Conservation (phyloP, 2,329 filamentous ascomycete species). For the Alternaria alternata region DNA sequence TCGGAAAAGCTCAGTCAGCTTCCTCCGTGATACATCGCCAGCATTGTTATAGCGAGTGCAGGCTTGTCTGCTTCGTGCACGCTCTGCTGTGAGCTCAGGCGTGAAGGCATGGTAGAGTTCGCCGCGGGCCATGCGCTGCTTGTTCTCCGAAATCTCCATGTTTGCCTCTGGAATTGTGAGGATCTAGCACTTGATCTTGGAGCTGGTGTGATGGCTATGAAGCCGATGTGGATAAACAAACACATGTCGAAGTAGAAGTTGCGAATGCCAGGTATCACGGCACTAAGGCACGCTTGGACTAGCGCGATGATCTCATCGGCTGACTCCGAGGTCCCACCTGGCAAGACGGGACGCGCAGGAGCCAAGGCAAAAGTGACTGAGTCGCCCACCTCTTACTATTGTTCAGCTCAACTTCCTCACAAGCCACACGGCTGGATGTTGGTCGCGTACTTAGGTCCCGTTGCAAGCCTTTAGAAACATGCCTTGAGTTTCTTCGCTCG, state of each 20-base stretch:
- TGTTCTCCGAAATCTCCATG: constrained; percentile 47
- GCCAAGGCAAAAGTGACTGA: constrained; percentile 12
- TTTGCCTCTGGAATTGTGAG: constrained; percentile 3
- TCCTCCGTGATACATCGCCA: constrained; percentile 67
- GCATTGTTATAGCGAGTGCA: constrained; percentile 70
- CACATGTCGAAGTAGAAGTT: not conserved
- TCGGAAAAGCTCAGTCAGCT: constrained; percentile 72
- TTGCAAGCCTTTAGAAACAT: constrained; percentile 4
- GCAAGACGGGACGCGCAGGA: not conserved
- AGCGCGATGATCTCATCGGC: constrained; percentile 5
- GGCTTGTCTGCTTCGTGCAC: constrained; percentile 69
- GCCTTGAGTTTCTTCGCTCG: constrained; percentile 7
- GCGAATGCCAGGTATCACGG: not conserved
- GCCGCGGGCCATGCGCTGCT: constrained; percentile 66
- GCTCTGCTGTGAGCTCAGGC: constrained; percentile 70
- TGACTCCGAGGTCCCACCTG: not conserved
- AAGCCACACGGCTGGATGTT: not conserved
- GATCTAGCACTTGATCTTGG: not conserved
- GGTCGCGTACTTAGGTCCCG: not conserved
- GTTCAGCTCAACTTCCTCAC: constrained; percentile 3
- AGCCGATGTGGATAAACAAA: not conserved
- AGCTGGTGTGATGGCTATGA: not conserved
- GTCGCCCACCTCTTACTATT: constrained; percentile 16
- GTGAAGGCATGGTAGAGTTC: constrained; percentile 79
- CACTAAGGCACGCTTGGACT: not conserved